Evolutionary conservation across 805 yeast species (phyloP), one percentile per base, ranked within the genome.

Genomic region (Saccharomyces paradoxus): DNA sequence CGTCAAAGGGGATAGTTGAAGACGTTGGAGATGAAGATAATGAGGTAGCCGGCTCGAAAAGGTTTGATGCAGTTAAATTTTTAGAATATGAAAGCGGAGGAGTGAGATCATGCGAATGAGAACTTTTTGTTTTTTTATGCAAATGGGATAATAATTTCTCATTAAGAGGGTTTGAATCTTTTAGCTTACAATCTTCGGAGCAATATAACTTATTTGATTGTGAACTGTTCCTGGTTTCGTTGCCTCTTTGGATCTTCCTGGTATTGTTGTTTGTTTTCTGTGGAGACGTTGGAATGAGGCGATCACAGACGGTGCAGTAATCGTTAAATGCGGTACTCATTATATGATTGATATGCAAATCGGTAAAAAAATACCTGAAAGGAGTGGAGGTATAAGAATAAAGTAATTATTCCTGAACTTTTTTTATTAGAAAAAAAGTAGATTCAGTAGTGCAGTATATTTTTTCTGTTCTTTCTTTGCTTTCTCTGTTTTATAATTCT

Each of bases 231-330:
- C 17, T 37, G 24, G 44, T 17, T 37, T 37, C 44, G 17, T 37
- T 37, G 44, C 17, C 44, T 24, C 22, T 17, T 37, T 17, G 22
- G 44, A 37, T 37, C 13, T 37, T 37, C 44, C 44, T 29, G 17
- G 14, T 22, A n/a, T 8, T 21, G 21, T 13, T 49, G 46, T 12
- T 17, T 31, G 46, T 31, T 49, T 29, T 41, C 44, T 49, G 51
- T 17, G 32, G 46, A 21, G 29, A 21, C 14, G 50, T 21, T 13
- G 56, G 60, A 48, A 67, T 66, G 55, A 67, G 52, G 49, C 63
- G 63, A 50, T 81, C 84, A 68, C 86, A 81, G 55, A 78, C 82
- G 50, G 79, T 73, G 71, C 86, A 81, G 68, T 70, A 81, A 64
- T 81, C 84, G 63, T 76, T 78, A 58, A 73, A 68, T 58, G 81